Conservation (phyloP, 2,329 filamentous ascomycete species). For the Colletotrichum somersetense region DNA sequence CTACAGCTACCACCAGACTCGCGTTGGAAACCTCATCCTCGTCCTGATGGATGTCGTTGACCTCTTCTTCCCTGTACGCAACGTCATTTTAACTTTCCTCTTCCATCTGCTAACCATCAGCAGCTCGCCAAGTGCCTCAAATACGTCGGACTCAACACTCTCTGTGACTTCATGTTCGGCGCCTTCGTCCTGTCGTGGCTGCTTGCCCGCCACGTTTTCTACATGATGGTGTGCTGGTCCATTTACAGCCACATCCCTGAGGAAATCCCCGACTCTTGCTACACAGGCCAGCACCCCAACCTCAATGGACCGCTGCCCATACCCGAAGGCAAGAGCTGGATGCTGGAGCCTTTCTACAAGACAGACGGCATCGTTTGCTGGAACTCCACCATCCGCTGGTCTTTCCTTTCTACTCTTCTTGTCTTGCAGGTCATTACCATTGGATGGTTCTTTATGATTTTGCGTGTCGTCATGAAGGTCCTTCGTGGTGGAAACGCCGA, state of each 20-base stretch:
- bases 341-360: conserved; percentile 80
- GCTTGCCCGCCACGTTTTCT: conserved; percentile 83
- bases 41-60: conserved; percentile 96
- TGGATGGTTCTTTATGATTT: conserved; percentile 91
- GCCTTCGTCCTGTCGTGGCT: conserved; percentile 91
- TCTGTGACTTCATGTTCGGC: conserved; percentile 87
- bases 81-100: neutral
- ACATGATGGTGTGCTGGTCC: conserved; percentile 84
- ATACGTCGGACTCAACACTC: conserved; percentile 80
- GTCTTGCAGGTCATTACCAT: conserved; percentile 84
- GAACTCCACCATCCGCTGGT: conserved; percentile 78
- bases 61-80: conserved; percentile 82
- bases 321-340: conserved; percentile 68
- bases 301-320: conserved; percentile 66
- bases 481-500: conserved; percentile 82
- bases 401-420: conserved; percentile 82
- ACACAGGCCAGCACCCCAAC: conserved; percentile 67
- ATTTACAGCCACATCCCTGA: conserved; percentile 75
- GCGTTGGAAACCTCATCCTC: conserved; percentile 89
- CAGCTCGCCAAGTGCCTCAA: conserved; percentile 94
- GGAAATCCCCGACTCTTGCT: conserved; percentile 78
- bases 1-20: conserved; percentile 88
- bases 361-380: conserved; percentile 83
- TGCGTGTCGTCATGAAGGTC: conserved; percentile 84
- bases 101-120: conserved; percentile 30